Evolutionary conservation across 176 grass and related monocot genomes (phyloP).

Genomic region (Aegilops longissima): DNA sequence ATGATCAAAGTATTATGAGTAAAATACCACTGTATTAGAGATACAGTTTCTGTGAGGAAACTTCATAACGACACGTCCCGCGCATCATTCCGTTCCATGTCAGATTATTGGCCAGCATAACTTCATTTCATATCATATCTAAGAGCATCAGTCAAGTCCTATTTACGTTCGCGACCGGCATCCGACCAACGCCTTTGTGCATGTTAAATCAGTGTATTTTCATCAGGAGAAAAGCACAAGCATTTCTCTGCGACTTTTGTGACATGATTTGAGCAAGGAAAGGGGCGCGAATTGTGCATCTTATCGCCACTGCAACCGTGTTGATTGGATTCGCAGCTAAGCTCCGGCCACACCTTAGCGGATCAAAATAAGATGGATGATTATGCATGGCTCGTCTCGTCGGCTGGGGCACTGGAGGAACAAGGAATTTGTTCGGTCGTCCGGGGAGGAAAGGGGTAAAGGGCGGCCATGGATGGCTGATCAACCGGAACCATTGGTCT

Average conservation of each 20-base stretch:
- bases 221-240: neutral
- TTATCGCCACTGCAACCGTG: neutral
- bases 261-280: neutral
- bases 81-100: neutral
- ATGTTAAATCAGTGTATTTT: neutral
- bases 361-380: constrained; percentile 11
- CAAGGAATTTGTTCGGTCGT: constrained; percentile 27
- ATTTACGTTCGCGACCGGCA: neutral
- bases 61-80: neutral
- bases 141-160: neutral
- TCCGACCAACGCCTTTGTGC: neutral
- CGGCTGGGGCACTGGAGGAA: neutral
- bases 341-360: constrained; percentile 8
- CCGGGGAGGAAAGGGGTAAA: neutral
- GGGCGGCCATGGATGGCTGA: neutral
- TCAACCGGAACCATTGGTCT: constrained; percentile 14
- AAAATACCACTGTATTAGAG: neutral
- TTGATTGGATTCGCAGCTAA: constrained; percentile 29
- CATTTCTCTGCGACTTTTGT: neutral
- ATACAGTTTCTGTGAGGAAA: neutral
- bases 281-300: neutral
- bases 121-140: neutral
- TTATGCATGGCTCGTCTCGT: constrained; percentile 1
- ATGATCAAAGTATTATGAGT: neutral
- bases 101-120: neutral